Evolutionary conservation across 2,329 filamentous ascomycete species (phyloP).

Genomic region (Stagonosporopsis vannaccii): DNA sequence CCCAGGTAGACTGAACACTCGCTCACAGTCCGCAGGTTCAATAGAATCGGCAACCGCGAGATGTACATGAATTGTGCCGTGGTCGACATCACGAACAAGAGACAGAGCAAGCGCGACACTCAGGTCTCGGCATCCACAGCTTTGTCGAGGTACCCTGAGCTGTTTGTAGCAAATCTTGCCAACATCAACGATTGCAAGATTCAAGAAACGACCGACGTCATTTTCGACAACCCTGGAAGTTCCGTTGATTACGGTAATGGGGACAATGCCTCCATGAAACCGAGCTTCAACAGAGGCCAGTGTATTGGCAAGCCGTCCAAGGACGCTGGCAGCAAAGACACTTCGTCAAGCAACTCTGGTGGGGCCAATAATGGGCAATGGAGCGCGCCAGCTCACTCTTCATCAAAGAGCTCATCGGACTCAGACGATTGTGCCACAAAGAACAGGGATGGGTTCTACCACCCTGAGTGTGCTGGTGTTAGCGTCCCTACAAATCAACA

Average conservation of each 20-base stretch:
- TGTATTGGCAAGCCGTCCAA: constrained; percentile 32
- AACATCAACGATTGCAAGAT: constrained; percentile 52
- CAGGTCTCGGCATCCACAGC: constrained; percentile 37
- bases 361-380: constrained; percentile 24
- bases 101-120: constrained; percentile 64
- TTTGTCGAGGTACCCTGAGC: constrained; percentile 48
- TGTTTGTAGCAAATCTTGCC: constrained; percentile 55
- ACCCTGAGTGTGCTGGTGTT: constrained; percentile 5
- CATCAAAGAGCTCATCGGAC: constrained; percentile 1
- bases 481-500: background rate
- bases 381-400: constrained; percentile 1
- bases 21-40: constrained; percentile 57
- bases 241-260: constrained; percentile 51
- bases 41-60: constrained; percentile 77
- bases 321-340: constrained; percentile 14
- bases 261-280: constrained; percentile 29
- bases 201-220: constrained; percentile 46
- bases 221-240: constrained; percentile 53
- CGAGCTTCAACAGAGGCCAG: constrained; percentile 18
- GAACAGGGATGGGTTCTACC: background rate
- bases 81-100: constrained; percentile 62
- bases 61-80: constrained; percentile 89
- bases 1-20: too few relatives aligned
- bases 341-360: constrained; percentile 6
- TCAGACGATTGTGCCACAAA: background rate